Conservation (phyloP, 306 rosid species). For the Hylodesmum podocarpum region DNA sequence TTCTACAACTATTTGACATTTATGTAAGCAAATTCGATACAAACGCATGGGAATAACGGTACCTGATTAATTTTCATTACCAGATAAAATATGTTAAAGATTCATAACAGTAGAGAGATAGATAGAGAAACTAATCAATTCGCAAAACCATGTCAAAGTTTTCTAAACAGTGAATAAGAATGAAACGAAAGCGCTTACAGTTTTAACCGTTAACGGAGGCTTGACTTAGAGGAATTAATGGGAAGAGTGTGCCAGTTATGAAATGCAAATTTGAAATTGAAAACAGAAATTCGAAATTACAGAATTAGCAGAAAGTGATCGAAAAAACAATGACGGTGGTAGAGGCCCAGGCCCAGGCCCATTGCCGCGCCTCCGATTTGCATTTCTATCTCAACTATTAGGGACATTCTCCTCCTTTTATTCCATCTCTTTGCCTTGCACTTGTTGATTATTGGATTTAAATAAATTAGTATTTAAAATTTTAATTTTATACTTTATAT, state of each 20-base stretch:
- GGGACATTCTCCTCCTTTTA: too few relatives aligned
- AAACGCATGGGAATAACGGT: not conserved
- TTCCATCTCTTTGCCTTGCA: too few relatives aligned
- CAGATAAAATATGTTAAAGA: not conserved
- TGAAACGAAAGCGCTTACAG: not conserved
- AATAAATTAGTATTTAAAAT: too few relatives aligned
- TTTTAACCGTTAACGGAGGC: not conserved
- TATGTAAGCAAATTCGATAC: slow-evolving; percentile 23
- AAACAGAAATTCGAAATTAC: not conserved
- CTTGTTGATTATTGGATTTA: too few relatives aligned
- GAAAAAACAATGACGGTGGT: not conserved
- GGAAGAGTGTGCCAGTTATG: not conserved
- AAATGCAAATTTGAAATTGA: slow-evolving; percentile 3
- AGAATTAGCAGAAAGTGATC: not conserved
- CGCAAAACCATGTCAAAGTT: not conserved
- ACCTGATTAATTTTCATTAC: not conserved
- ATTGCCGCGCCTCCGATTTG: not conserved
- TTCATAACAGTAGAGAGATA: not conserved
- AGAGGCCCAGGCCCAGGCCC: not conserved
- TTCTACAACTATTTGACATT: slow-evolving; percentile 52
- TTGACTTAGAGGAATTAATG: not conserved
- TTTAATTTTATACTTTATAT: too few relatives aligned
- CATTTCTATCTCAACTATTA: not conserved
- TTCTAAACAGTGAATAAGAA: not conserved
- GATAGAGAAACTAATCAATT: not conserved